A percentile compares a stretch with the other conserved stretches of the same genome.
Conservation (phyloP, 2,329 filamentous ascomycete genomes). For the Pseudohalonectria lignicola region DNA sequence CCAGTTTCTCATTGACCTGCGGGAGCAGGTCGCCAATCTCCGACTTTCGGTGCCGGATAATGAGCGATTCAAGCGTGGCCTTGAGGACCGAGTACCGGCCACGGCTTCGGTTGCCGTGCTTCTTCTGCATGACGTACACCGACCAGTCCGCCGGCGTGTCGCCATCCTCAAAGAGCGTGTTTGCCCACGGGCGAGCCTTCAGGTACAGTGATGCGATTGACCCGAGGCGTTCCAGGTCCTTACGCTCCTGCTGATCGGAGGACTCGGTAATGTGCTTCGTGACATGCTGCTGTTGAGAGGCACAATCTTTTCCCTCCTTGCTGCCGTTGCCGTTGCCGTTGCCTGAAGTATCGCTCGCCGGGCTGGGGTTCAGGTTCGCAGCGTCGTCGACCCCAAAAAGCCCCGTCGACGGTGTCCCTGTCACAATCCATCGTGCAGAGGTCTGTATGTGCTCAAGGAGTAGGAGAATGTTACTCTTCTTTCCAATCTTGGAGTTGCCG, state of each 20-base stretch:
- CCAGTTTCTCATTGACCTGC: conserved; percentile 56
- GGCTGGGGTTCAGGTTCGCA: conserved; percentile 1
- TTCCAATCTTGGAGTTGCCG: conserved; percentile 47
- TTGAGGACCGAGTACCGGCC: conserved; percentile 54
- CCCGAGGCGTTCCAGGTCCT: conserved; percentile 56
- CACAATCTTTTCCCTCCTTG: too few relatives aligned
- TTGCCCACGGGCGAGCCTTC: conserved; percentile 68
- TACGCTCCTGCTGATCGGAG: conserved; percentile 39
- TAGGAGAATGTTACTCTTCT: conserved; percentile 43
- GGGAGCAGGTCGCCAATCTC: conserved; percentile 64
- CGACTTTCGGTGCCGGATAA: conserved; percentile 66
- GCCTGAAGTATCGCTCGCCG: background rate
- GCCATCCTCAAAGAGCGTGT: conserved; percentile 39
- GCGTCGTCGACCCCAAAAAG: conserved; percentile 58
- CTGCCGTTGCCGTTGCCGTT: too few relatives aligned
- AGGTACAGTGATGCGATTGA: conserved; percentile 60
- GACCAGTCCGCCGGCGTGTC: conserved; percentile 58
- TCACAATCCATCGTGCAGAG: conserved; percentile 78
- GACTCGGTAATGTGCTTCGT: conserved; percentile 18
- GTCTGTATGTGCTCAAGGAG: conserved; percentile 45
- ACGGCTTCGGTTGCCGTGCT: conserved; percentile 35
- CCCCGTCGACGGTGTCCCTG: conserved; percentile 78
- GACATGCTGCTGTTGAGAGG: too few relatives aligned
- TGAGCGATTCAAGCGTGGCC: conserved; percentile 63
- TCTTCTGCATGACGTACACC: conserved; percentile 55